Base-by-base conservation (phyloP, 2,329 filamentous ascomycete species). In the Aspergillus fischeri region DNA sequence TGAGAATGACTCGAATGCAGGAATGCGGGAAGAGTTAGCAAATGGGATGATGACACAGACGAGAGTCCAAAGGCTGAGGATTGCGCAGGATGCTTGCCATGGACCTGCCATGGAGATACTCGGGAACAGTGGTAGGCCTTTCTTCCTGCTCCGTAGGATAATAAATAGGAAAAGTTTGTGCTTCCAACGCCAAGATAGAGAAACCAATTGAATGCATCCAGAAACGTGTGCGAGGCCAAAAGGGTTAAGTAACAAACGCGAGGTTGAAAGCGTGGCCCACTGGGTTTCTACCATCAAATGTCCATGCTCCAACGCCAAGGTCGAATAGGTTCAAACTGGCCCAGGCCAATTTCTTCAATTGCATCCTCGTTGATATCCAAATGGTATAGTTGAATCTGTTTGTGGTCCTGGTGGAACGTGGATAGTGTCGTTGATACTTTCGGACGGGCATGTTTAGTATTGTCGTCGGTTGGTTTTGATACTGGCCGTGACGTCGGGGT, bases 301-400 rank as follows among this genome's bases (percentile, higher is more conserved):
- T 77, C 74, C 73, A 77, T 77, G 60, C 75, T 77, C 75, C 75
- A 77, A 58, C 75, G 70, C 67, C 70, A 76, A 11, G 73, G 74
- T 32, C 71, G 71, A 52, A 74, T 63, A 41, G 65, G 67, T 55
- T 72, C 66, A 24, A 73, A 61, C 54, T 73, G 67, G 48, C 71
- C 70, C 29, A 71, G 53, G 14, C 59, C 67, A 24, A 73, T 59
- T 42, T 72, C 68, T 42, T 70, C 67, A 51, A 65, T 58, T 21
- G 54, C 24, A 7, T 67, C 64, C 48, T 74, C 71, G 51, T 70
- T 73, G 54, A 75, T 69, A 63, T 75, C 72, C 51, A 75, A 41
- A 24, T 73, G 73, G 17, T 74, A 53, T 41, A 73, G 58, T 29
- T 75, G 68, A 41, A 75, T 59, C 17, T 72, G 68, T 54, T 73